These are phyloP conservation scores for Anthracocystis walkeri DNA, from an alignment of 1,284 basidiomycete genomes.

Conservation along the genomic window DNA sequence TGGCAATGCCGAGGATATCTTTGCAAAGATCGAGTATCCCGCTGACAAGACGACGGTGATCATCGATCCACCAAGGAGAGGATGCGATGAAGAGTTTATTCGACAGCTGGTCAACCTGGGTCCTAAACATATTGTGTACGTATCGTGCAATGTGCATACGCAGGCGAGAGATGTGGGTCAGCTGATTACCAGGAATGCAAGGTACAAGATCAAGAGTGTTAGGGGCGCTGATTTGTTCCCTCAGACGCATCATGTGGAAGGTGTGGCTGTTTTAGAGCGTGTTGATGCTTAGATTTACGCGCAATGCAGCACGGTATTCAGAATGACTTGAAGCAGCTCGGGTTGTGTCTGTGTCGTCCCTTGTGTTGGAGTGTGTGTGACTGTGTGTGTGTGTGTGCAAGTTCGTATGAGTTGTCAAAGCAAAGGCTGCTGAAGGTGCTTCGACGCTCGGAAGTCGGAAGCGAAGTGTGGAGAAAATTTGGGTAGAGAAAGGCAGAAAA, in stretches of 20 bases:
- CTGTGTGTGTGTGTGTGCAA: neutral
- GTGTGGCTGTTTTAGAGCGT: conserved; percentile 61
- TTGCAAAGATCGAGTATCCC: conserved; percentile 75
- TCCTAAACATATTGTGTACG: conserved; percentile 65
- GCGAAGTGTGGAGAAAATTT: conserved; percentile 19
- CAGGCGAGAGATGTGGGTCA: conserved; percentile 71
- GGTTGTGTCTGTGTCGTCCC: neutral
- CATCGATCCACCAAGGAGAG: conserved; percentile 62
- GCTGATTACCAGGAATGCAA: conserved; percentile 46
- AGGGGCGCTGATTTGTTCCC: conserved; percentile 68
- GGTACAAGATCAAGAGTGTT: conserved; percentile 63
- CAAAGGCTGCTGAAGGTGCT: neutral
- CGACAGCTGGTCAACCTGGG: conserved; percentile 63
- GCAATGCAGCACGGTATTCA: neutral
- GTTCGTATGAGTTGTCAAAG: neutral
- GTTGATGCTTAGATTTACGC: conserved; percentile 6
- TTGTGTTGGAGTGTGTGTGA: neutral
- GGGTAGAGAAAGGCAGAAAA: conserved; percentile 12
- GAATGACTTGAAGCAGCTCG: too few species aligned
- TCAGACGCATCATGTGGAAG: conserved; percentile 69
- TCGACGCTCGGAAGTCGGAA: conserved; percentile 19
- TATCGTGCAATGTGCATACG: conserved; percentile 81
- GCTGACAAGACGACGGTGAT: conserved; percentile 75
- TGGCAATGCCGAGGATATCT: conserved; percentile 74
- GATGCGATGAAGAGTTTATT: conserved; percentile 65